Conservation (phyloP, 306 rosid species). For the Prunus campanulata region DNA sequence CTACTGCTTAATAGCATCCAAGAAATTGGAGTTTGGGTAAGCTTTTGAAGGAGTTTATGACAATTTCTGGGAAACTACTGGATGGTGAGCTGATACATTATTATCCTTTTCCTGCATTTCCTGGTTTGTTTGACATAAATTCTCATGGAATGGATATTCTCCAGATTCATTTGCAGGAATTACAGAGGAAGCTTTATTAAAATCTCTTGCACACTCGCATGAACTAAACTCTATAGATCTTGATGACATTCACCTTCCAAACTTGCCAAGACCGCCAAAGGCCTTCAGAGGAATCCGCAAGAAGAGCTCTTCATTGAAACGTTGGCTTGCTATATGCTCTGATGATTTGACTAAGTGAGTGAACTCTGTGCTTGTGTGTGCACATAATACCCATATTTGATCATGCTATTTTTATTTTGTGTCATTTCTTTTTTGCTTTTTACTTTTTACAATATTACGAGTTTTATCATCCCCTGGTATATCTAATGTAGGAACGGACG, state of each 20-base stretch:
- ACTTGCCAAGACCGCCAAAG: conserved; percentile 80
- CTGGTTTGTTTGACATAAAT: conserved; percentile 20
- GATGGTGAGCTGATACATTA: conserved; percentile 56
- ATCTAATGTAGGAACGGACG: conserved; percentile 60
- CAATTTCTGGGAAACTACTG: conserved; percentile 67
- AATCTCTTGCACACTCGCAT: conserved; percentile 54
- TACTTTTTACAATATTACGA: neutral
- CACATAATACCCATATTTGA: neutral
- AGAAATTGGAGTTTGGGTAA: conserved; percentile 71
- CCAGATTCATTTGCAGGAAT: conserved; percentile 71
- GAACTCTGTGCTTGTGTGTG: neutral
- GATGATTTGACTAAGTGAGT: conserved; percentile 77
- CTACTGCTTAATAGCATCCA: conserved; percentile 67
- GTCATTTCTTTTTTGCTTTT: neutral
- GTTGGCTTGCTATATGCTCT: conserved; percentile 93
- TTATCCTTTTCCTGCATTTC: conserved; percentile 20
- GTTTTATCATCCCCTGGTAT: conserved; percentile 19
- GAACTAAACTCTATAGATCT: conserved; percentile 50
- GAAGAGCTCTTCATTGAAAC: conserved; percentile 83
- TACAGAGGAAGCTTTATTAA: conserved; percentile 53
- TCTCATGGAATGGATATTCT: conserved; percentile 32
- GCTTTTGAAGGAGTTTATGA: conserved; percentile 68
- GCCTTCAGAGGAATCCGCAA: conserved; percentile 78
- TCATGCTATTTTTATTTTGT: neutral
- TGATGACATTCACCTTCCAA: conserved; percentile 59